A percentile compares a stretch with the other conserved stretches of the same genome.
These are phyloP conservation scores for Tuber magnatum DNA, from an alignment of 495 filamentous ascomycete genomes.

Conservation along the genomic window DNA sequence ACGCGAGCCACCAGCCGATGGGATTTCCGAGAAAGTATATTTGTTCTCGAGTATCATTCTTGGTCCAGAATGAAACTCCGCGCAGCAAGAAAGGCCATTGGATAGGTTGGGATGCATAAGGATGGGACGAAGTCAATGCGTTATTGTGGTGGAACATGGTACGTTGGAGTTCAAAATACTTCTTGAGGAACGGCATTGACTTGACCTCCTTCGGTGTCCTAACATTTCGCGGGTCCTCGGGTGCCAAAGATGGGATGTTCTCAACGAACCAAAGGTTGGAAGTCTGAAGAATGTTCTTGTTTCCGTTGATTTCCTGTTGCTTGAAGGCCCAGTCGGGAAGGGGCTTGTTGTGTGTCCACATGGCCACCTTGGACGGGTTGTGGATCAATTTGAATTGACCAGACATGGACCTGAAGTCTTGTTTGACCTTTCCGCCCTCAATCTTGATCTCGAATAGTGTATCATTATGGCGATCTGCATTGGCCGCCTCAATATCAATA, in stretches of 20 bases:
- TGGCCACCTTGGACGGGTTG: slow-evolving; percentile 84
- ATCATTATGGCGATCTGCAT: slow-evolving; percentile 74
- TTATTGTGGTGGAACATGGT: slow-evolving; percentile 99
- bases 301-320: slow-evolving; percentile 98
- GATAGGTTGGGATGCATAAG: slow-evolving; percentile 89
- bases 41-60: slow-evolving; percentile 90
- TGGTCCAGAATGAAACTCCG: slow-evolving; percentile 98
- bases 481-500: slow-evolving; percentile 61
- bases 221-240: slow-evolving; percentile 58
- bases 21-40: slow-evolving; percentile 99
- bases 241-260: slow-evolving; percentile 70
- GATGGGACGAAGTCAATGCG: slow-evolving; percentile 90
- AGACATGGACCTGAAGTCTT: slow-evolving; percentile 80
- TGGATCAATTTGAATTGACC: slow-evolving; percentile 94
- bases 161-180: slow-evolving; percentile 93
- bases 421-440: slow-evolving; percentile 72
- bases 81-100: slow-evolving; percentile 96
- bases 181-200: slow-evolving; percentile 75
- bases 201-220: slow-evolving; percentile 72
- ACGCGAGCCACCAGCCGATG: slow-evolving; percentile 94
- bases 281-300: slow-evolving; percentile 84
- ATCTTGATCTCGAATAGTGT: slow-evolving; percentile 89
- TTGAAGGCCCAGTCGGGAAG: slow-evolving; percentile 95
- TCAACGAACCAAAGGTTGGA: slow-evolving; percentile 95
- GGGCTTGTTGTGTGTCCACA: slow-evolving; percentile 95